These are phyloP conservation scores for Citrullus mucosospermus DNA, from an alignment of 306 rosid genomes.

Conservation along the genomic window DNA sequence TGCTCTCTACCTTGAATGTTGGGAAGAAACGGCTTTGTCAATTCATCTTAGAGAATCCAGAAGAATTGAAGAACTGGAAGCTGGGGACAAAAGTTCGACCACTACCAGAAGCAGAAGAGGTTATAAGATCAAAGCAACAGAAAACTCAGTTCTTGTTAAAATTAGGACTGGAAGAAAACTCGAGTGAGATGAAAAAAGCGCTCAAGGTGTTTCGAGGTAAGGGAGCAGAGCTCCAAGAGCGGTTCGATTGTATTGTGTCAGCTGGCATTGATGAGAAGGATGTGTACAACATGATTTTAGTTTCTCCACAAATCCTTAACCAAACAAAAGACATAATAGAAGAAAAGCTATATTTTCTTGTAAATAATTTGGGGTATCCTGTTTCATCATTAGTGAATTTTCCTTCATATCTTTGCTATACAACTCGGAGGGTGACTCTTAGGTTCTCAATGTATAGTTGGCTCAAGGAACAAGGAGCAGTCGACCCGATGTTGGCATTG, in stretches of 20 bases:
- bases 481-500: constrained; percentile 26
- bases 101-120: constrained; percentile 19
- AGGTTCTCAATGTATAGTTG: constrained; percentile 55
- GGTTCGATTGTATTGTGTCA: constrained; percentile 51
- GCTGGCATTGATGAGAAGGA: constrained; percentile 47
- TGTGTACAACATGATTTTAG: constrained; percentile 36
- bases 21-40: constrained; percentile 52
- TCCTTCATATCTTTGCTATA: constrained; percentile 52
- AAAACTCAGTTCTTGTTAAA: constrained; percentile 48
- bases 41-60: constrained; percentile 45
- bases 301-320: constrained; percentile 59
- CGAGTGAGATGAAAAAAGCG: constrained; percentile 26
- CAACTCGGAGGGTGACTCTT: constrained; percentile 36
- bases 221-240: constrained; percentile 72
- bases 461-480: constrained; percentile 44
- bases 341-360: constrained; percentile 44
- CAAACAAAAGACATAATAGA: constrained; percentile 33
- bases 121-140: constrained; percentile 6
- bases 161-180: constrained; percentile 43
- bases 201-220: constrained; percentile 49
- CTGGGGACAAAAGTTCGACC: constrained; percentile 34
- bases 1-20: constrained; percentile 30
- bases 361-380: constrained; percentile 42
- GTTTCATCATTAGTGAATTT: constrained; percentile 36
- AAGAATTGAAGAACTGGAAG: constrained; percentile 42